Conservation (phyloP, 2,329 filamentous ascomycete species). For the Pseudogymnoascus sp. region DNA sequence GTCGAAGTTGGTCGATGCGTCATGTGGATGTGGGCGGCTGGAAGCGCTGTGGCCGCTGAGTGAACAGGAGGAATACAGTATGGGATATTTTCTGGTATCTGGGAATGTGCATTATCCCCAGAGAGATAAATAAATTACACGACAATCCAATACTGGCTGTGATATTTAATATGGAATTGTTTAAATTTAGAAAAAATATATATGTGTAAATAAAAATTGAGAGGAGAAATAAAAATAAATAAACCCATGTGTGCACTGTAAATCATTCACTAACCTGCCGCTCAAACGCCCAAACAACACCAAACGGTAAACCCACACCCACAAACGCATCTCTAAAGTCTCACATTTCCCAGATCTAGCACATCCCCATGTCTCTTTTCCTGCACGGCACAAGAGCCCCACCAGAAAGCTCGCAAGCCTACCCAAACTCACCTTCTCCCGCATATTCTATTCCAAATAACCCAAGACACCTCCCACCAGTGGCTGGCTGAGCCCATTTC, state of each 20-base stretch:
- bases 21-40: background rate
- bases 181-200: background rate
- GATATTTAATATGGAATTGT: background rate
- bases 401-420: background rate
- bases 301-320: background rate
- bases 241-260: background rate
- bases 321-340: background rate
- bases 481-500: background rate
- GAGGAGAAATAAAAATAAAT: background rate
- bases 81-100: background rate
- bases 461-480: background rate
- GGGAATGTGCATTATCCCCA: background rate
- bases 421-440: background rate
- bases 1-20: background rate
- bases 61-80: background rate
- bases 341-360: background rate
- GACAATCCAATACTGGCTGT: background rate
- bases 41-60: background rate
- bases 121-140: background rate
- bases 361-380: background rate
- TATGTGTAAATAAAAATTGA: background rate
- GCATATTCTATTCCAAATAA: slow-evolving; percentile 2
- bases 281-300: background rate
- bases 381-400: background rate
- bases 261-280: background rate